phyloP scores from a whole-genome alignment of 1,284 basidiomycete genomes.

The Ceraceosorus bombacis region DNA sequence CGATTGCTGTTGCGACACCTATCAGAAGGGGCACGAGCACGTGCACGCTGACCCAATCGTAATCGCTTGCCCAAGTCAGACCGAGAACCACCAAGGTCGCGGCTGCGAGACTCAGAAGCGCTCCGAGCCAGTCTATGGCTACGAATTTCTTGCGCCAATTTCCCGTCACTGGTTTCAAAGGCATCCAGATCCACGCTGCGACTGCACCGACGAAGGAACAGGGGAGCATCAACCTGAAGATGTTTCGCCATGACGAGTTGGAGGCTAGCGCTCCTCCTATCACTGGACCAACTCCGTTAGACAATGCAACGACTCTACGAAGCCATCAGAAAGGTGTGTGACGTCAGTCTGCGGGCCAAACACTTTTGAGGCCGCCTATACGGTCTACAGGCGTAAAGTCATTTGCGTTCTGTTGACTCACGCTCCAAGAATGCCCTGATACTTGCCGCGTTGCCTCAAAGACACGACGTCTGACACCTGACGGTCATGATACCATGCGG shows the following conservation, averaged over 20 bases:
- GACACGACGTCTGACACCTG: slow-evolving; percentile 18
- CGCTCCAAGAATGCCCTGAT: slow-evolving; percentile 29
- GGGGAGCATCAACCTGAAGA: slow-evolving; percentile 30
- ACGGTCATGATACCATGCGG: too few species aligned
- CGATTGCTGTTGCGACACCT: slow-evolving; percentile 55
- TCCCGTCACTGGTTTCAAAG: slow-evolving; percentile 28
- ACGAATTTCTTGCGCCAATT: slow-evolving; percentile 18
- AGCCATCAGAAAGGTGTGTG: too few species aligned
- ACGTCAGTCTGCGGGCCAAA: too few species aligned
- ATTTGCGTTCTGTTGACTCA: neutral
- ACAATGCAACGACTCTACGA: too few species aligned
- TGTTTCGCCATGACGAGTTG: slow-evolving; percentile 21
- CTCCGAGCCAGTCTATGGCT: slow-evolving; percentile 25
- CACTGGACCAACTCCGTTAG: slow-evolving; percentile 11
- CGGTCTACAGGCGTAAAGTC: too few species aligned
- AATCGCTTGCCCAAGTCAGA: slow-evolving; percentile 59
- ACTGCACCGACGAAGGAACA: slow-evolving; percentile 13
- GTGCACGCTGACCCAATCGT: slow-evolving; percentile 47
- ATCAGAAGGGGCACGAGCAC: slow-evolving; percentile 56
- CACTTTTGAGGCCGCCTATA: too few species aligned
- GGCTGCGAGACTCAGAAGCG: slow-evolving; percentile 19
- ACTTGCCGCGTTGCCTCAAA: slow-evolving; percentile 21
- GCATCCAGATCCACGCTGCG: slow-evolving; percentile 2
- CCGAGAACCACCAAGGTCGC: slow-evolving; percentile 52
- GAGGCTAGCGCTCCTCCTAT: slow-evolving; percentile 25